A percentile compares a stretch with the other conserved stretches of the same genome.
Conservation (phyloP, 2,329 filamentous ascomycete species). For the Diplodia corticola region DNA sequence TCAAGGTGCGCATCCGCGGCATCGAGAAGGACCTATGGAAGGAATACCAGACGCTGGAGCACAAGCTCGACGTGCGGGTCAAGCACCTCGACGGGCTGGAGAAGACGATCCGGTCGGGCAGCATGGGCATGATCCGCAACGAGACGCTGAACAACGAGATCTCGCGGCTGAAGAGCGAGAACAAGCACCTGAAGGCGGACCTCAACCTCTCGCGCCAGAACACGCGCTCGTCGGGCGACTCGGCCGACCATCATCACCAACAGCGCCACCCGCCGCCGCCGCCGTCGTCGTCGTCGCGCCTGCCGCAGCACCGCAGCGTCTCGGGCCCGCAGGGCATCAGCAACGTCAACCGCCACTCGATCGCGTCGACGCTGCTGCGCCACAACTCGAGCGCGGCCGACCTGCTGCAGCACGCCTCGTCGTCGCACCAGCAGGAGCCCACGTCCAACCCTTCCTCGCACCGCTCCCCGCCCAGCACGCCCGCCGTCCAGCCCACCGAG, state of each 20-base stretch:
- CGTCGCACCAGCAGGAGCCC: conserved; percentile 32
- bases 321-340: conserved; percentile 19
- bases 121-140: conserved; percentile 27
- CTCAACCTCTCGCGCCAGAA: conserved; percentile 63
- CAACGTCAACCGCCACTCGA: conserved; percentile 42
- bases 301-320: conserved; percentile 26
- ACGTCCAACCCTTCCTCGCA: conserved; percentile 21
- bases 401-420: conserved; percentile 38
- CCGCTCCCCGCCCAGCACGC: conserved; percentile 25
- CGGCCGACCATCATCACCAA: conserved; percentile 25
- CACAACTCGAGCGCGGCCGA: conserved; percentile 35
- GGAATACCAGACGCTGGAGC: conserved; percentile 85
- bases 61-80: conserved; percentile 72
- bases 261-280: no score
- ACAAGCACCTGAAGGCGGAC: conserved; percentile 61
- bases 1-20: conserved; percentile 75
- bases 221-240: conserved; percentile 32
- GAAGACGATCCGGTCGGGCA: conserved; percentile 59
- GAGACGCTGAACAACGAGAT: conserved; percentile 50
- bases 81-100: conserved; percentile 90
- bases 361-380: conserved; percentile 55
- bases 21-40: conserved; percentile 91
- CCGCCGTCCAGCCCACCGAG: conserved; percentile 52
- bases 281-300: conserved; percentile 25
- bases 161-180: conserved; percentile 59